These are phyloP conservation scores for Fusarium cicatricum DNA, from an alignment of 2,329 filamentous ascomycete genomes.

Conservation along the genomic window DNA sequence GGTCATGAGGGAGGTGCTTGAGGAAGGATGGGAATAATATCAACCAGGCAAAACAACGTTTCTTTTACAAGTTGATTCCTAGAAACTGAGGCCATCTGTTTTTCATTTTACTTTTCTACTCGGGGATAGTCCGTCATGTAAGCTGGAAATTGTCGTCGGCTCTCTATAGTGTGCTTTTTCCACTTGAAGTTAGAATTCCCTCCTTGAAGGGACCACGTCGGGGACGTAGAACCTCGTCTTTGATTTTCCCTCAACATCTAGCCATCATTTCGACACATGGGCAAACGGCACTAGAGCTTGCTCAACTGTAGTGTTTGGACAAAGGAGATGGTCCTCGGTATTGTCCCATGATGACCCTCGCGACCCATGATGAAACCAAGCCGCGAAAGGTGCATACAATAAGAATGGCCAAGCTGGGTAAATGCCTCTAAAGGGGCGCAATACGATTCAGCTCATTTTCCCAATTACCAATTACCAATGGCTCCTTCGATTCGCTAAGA, in stretches of 20 bases:
- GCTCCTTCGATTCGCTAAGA: conserved; percentile 27
- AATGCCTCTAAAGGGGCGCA: conserved; percentile 17
- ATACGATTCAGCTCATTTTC: conserved; percentile 14
- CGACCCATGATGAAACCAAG: conserved; percentile 25
- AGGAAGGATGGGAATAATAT: neutral
- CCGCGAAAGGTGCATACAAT: conserved; percentile 13
- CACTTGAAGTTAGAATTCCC: neutral
- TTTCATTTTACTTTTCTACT: neutral
- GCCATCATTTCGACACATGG: neutral
- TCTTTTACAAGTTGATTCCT: no score
- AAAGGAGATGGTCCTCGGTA: neutral
- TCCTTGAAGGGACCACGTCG: neutral
- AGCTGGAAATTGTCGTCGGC: neutral
- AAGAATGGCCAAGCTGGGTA: neutral
- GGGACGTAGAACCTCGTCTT: conserved; percentile 8
- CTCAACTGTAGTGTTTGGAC: neutral
- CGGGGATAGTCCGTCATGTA: neutral
- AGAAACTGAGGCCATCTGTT: neutral
- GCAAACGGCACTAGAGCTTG: neutral
- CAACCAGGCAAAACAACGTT: neutral
- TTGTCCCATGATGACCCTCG: conserved; percentile 29
- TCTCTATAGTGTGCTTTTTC: neutral
- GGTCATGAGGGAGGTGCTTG: neutral
- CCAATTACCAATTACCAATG: neutral
- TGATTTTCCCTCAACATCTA: conserved; percentile 25